Percentiles rank a stretch among this genome's conserved stretches.
Evolutionary conservation across 495 filamentous ascomycete genomes (phyloP).

Genomic region (Cairneyella variabilis): DNA sequence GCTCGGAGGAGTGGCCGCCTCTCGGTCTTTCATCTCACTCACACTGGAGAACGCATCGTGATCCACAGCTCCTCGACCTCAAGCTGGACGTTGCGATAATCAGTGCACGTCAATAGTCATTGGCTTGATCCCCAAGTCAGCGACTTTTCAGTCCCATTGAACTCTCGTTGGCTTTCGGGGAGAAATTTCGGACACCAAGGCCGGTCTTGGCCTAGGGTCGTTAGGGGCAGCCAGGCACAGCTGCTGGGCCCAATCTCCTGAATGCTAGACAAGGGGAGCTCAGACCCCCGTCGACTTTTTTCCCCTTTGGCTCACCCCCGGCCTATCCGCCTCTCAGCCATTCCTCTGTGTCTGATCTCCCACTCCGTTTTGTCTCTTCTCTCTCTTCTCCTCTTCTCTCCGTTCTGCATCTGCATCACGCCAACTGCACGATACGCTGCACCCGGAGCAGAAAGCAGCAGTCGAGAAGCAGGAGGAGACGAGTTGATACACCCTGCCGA

Average conservation of each 20-base stretch:
- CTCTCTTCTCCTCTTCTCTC: background rate
- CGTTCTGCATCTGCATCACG: conserved; percentile 8
- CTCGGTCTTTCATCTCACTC: too few relatives aligned
- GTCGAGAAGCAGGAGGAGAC: background rate
- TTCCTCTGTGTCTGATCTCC: conserved; percentile 6
- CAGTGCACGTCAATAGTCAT: too few relatives aligned
- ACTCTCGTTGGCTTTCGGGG: background rate
- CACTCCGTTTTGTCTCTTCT: conserved; percentile 1
- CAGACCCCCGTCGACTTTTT: background rate
- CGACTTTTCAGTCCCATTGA: background rate
- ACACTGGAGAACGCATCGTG: too few relatives aligned
- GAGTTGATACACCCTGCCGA: background rate
- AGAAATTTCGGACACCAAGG: background rate
- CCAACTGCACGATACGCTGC: conserved; percentile 14
- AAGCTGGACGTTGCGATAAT: too few relatives aligned
- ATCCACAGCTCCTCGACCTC: too few relatives aligned
- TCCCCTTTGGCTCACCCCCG: background rate
- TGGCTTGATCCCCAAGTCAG: too few relatives aligned
- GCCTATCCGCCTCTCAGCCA: background rate
- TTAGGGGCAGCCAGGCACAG: background rate
- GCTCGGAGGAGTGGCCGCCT: too few relatives aligned
- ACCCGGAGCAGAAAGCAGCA: background rate
- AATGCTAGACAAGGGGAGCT: background rate
- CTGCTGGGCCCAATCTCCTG: background rate
- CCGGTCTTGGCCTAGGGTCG: background rate